Conservation (phyloP, 495 filamentous ascomycete genomes). For the Penicillium cinerascens region DNA sequence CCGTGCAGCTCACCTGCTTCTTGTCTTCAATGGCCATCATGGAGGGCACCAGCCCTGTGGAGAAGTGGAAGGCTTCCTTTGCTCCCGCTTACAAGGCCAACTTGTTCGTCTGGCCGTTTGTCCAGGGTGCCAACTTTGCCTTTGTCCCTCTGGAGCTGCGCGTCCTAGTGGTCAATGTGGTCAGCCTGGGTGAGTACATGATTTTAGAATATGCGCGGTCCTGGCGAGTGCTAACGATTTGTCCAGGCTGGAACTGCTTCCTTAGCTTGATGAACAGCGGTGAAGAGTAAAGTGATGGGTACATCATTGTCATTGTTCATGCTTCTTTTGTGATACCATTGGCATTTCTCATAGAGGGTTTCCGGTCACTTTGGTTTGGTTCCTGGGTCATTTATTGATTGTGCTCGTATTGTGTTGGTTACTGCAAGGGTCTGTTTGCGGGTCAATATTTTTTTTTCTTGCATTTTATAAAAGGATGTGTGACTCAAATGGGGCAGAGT, state of each 20-base stretch:
- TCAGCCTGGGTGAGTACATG: slow-evolving; percentile 63
- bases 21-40: slow-evolving; percentile 81
- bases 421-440: background rate
- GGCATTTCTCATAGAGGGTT: slow-evolving; percentile 10
- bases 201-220: background rate
- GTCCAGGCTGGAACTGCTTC: slow-evolving; percentile 92
- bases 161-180: slow-evolving; percentile 83
- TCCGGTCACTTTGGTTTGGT: slow-evolving; percentile 2
- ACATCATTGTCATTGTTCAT: background rate
- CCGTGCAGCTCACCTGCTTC: slow-evolving; percentile 76
- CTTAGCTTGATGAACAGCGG: slow-evolving; percentile 78
- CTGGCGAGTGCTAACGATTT: slow-evolving; percentile 17
- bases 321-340: slow-evolving; percentile 25
- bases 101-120: slow-evolving; percentile 88
- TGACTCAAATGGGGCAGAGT: background rate
- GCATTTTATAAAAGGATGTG: slow-evolving; percentile 13
- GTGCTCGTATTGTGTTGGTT: background rate
- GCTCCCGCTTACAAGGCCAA: slow-evolving; percentile 70
- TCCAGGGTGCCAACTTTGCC: slow-evolving; percentile 89
- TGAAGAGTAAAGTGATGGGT: slow-evolving; percentile 21
- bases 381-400: slow-evolving; percentile 4
- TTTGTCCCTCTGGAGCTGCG: slow-evolving; percentile 83
- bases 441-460: slow-evolving; percentile 7
- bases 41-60: slow-evolving; percentile 67
- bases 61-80: slow-evolving; percentile 71